phyloP scores from a whole-genome alignment of 2,329 filamentous ascomycete genomes.

The Hypoxylon sp. region DNA sequence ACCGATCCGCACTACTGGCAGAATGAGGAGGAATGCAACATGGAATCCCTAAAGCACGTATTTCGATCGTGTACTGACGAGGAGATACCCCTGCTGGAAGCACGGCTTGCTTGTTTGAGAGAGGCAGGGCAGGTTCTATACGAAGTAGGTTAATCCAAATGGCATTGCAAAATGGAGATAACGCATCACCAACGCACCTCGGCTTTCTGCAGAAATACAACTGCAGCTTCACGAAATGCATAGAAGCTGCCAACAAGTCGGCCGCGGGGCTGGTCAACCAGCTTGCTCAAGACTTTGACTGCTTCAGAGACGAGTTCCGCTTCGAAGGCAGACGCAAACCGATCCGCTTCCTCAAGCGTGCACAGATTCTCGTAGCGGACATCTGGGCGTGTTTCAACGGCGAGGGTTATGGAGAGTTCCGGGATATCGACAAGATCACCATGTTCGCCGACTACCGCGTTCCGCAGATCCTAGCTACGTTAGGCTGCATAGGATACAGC shows the following conservation, averaged over 20 bases:
- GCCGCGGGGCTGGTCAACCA: conserved; percentile 89
- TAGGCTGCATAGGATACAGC: conserved; percentile 87
- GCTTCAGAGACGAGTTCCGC: conserved; percentile 83
- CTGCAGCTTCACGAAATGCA: conserved; percentile 78
- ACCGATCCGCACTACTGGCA: conserved; percentile 91
- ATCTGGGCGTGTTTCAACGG: conserved; percentile 96
- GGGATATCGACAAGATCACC: conserved; percentile 94
- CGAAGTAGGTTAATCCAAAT: conserved; percentile 65
- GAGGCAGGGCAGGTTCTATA: conserved; percentile 86
- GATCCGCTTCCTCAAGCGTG: conserved; percentile 90
- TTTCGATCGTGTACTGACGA: conserved; percentile 91
- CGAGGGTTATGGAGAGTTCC: conserved; percentile 80
- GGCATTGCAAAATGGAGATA: conserved; percentile 23
- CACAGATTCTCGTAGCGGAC: conserved; percentile 96
- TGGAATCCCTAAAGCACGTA: conserved; percentile 78
- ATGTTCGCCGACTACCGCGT: conserved; percentile 99
- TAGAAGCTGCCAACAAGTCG: conserved; percentile 80
- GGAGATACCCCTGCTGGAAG: conserved; percentile 84
- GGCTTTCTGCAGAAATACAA: conserved; percentile 72
- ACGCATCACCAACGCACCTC: conserved; percentile 44
- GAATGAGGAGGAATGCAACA: conserved; percentile 78
- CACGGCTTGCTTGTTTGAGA: conserved; percentile 82
- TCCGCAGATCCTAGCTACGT: conserved; percentile 87
- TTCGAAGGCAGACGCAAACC: conserved; percentile 78
- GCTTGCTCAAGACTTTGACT: conserved; percentile 82